Evolutionary conservation across 768 basidiomycete species (phyloP).

Genomic region (Auricularia auricula-judae): DNA sequence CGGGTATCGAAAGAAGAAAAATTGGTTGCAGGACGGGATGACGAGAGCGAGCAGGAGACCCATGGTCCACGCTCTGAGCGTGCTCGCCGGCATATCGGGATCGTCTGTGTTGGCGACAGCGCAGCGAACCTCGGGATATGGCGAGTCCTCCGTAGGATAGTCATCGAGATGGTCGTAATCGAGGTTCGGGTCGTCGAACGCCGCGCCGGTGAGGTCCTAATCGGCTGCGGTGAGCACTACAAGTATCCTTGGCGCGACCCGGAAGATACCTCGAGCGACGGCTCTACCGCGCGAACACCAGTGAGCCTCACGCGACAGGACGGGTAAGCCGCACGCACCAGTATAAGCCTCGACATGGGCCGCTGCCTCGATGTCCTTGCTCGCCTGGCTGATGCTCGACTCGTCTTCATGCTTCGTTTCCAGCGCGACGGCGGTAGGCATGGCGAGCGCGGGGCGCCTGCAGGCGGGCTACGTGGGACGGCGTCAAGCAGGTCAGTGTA

Average conservation of each 20-base stretch:
- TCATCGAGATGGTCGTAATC: neutral
- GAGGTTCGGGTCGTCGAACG: conserved; percentile 1
- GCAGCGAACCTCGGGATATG: conserved; percentile 43
- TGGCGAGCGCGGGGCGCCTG: neutral
- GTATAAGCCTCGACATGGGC: neutral
- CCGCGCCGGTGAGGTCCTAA: neutral
- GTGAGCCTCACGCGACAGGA: too few relatives aligned
- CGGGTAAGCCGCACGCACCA: neutral
- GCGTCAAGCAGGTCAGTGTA: too few relatives aligned
- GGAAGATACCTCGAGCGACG: neutral
- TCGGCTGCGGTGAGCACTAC: neutral
- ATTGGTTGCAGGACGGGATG: conserved; percentile 5
- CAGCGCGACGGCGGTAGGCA: neutral
- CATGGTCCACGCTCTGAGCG: conserved; percentile 2
- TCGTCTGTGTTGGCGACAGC: conserved; percentile 41
- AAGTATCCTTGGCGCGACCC: neutral
- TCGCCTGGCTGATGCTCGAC: neutral
- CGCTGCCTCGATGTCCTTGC: neutral
- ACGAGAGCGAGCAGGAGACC: conserved; percentile 4
- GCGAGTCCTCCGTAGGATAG: conserved; percentile 26
- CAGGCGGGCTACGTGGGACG: neutral
- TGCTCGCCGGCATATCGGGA: conserved; percentile 21
- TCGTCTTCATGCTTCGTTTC: neutral
- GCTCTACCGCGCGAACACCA: neutral
- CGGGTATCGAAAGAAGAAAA: conserved; percentile 18